phyloP scores from a whole-genome alignment of 768 basidiomycete genomes.

The Boletellus ananiceps region DNA sequence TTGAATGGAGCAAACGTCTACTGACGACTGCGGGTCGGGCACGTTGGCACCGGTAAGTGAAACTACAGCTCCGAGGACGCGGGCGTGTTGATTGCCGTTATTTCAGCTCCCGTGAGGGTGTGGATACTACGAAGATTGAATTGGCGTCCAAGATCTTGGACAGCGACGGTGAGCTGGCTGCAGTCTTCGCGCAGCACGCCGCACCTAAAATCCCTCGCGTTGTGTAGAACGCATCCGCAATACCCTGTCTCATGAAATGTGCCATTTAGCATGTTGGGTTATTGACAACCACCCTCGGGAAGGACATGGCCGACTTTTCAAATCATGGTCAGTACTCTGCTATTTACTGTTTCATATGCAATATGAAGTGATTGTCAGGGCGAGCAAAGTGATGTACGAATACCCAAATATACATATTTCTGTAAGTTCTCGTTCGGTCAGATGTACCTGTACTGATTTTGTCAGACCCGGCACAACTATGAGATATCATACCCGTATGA shows the following conservation, averaged over 20 bases:
- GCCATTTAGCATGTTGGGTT: constrained; percentile 84
- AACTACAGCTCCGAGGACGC: neutral
- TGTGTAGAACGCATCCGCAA: constrained; percentile 71
- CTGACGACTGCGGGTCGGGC: constrained; percentile 69
- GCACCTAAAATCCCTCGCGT: neutral
- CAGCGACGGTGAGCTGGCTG: constrained; percentile 50
- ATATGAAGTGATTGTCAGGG: constrained; percentile 39
- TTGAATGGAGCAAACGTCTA: constrained; percentile 66
- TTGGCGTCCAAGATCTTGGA: constrained; percentile 82
- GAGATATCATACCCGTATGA: constrained; percentile 68
- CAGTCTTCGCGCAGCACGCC: neutral
- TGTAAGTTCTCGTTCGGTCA: constrained; percentile 33
- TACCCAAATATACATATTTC: constrained; percentile 70
- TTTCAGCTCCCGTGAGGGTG: constrained; percentile 51
- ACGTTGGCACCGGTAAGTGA: constrained; percentile 51
- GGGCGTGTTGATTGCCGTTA: constrained; percentile 1
- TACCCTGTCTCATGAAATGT: constrained; percentile 90
- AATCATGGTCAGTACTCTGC: constrained; percentile 51
- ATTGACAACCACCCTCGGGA: constrained; percentile 68
- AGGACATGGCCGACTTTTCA: constrained; percentile 69
- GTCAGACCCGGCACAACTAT: constrained; percentile 67
- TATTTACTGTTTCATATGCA: neutral
- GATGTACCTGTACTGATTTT: neutral
- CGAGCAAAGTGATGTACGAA: constrained; percentile 60
- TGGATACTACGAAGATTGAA: constrained; percentile 62